A percentile compares a stretch with the other conserved stretches of the same genome.
phyloP scores from a whole-genome alignment of 306 rosid species.

The Malus asiatica region DNA sequence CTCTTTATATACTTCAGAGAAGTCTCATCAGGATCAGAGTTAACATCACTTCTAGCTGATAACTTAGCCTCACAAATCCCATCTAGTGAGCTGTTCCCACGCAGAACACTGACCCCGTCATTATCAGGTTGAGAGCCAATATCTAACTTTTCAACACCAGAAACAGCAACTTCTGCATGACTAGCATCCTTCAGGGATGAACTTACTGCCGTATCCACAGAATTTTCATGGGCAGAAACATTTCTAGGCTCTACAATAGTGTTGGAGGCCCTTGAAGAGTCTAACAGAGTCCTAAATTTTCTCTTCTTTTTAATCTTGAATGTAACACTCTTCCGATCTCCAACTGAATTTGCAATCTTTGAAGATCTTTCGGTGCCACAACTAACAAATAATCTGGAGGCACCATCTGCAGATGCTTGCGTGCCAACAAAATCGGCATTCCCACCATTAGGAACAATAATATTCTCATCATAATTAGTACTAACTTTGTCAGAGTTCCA shows the following conservation, averaged over 20 bases:
- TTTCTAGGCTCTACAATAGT: slow-evolving; percentile 26
- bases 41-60: slow-evolving; percentile 20
- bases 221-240: slow-evolving; percentile 18
- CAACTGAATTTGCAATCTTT: slow-evolving; percentile 23
- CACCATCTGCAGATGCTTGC: slow-evolving; percentile 25
- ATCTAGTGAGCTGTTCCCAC: slow-evolving; percentile 14
- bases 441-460: slow-evolving; percentile 21
- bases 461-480: slow-evolving; percentile 26
- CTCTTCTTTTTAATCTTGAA: slow-evolving; percentile 31
- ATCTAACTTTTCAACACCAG: slow-evolving; percentile 34
- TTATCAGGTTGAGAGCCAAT: slow-evolving; percentile 24
- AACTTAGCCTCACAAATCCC: slow-evolving; percentile 28
- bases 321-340: slow-evolving; percentile 28
- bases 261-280: slow-evolving; percentile 28
- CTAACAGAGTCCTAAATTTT: slow-evolving; percentile 26
- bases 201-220: slow-evolving; percentile 28
- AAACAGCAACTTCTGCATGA: slow-evolving; percentile 30
- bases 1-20: slow-evolving; percentile 30
- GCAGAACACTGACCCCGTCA: slow-evolving; percentile 20
- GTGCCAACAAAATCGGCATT: slow-evolving; percentile 15
- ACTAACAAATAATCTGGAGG: slow-evolving; percentile 29
- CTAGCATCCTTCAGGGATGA: slow-evolving; percentile 23
- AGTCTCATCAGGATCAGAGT: slow-evolving; percentile 17
- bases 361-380: slow-evolving; percentile 24
- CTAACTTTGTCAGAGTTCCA: slow-evolving; percentile 26